Evolutionary conservation across 129 eudicot genomes (phyloP).

Genomic region (Flaveria trinervia): DNA sequence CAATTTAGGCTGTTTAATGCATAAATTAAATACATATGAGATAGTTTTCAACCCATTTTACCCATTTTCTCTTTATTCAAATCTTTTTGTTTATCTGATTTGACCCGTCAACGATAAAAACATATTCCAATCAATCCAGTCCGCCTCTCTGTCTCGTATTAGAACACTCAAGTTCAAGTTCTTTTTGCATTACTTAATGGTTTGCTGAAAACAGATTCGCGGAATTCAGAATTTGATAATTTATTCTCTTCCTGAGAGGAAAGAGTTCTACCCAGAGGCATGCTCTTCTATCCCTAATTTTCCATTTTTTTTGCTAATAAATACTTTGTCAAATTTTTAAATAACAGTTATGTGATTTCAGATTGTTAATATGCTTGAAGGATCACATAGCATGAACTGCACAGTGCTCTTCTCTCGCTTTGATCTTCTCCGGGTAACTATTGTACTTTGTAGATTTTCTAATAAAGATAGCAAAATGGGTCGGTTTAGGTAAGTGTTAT

Average conservation of each 20-base stretch:
- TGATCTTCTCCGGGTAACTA: slow-evolving; percentile 75
- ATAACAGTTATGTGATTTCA: slow-evolving; percentile 28
- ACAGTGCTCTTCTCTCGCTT: slow-evolving; percentile 75
- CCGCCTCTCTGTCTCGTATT: not conserved
- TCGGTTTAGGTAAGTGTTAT: not conserved
- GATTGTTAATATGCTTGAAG: slow-evolving; percentile 91
- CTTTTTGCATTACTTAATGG: slow-evolving; percentile 8
- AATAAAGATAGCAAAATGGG: not conserved
- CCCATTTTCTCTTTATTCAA: not conserved
- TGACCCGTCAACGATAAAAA: not conserved
- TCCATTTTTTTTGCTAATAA: not conserved
- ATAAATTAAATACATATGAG: not conserved
- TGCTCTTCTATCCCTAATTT: slow-evolving; percentile 17
- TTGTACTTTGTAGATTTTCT: not conserved
- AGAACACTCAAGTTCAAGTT: slow-evolving; percentile 4
- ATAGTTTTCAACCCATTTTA: not conserved
- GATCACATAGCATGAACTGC: slow-evolving; percentile 68
- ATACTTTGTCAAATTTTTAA: not conserved
- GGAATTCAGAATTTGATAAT: slow-evolving; percentile 84
- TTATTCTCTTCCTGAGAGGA: slow-evolving; percentile 91
- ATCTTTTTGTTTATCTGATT: not conserved
- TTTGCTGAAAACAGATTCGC: slow-evolving; percentile 55
- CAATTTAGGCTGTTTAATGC: not conserved
- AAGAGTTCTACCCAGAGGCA: slow-evolving; percentile 94
- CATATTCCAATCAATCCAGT: not conserved